Evolutionary conservation across 306 rosid species (phyloP), one percentile per base, ranked within the genome.

Genomic region (Oxytropis ochrocephala): DNA sequence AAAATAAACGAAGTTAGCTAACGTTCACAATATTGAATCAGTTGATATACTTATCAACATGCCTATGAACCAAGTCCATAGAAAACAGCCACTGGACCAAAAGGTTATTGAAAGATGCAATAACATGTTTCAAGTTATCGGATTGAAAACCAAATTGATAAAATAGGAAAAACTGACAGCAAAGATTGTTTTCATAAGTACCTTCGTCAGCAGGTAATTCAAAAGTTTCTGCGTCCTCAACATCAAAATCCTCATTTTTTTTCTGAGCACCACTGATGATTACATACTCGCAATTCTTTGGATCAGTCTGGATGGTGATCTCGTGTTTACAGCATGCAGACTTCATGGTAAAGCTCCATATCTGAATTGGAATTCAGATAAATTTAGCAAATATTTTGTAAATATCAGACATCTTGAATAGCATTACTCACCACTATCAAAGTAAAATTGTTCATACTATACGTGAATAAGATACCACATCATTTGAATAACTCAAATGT

Each of bases 301-400:
- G 97, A 84, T 92, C 97, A 39, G 97, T 92, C 66, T 92, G 97
- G 75, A 89, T 85, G 35, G 83, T 84, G 48, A 92, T 89, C 90
- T 92, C 96, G 38, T 92, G 96, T 73, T 56, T 84, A 78, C 97
- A 92, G 76, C 98, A 92, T 3, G 96, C 90, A 35, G 98, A 69
- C 79, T 92, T 92, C 98, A 92, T 89, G 54, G 89, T 17, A 85
- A 92, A 92, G 83, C 82, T 89, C 98, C 98, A 92, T 89, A 92
- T 92, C 98, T 92, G 88, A 67, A 76, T 24, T 24, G 62, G 72
- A 67, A 68, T 41, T 54, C 69, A 61, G 32, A 54, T 62, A 62
- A 35, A 62, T 41, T 38, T 0, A 18, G 41, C 41, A 19, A 62
- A 0, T 18, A 62, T 11, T 11, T 11, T 32, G 36, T 39, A 35